Evolutionary conservation across 495 filamentous ascomycete genomes (phyloP).

Genomic region (Penicillium coffeae): DNA sequence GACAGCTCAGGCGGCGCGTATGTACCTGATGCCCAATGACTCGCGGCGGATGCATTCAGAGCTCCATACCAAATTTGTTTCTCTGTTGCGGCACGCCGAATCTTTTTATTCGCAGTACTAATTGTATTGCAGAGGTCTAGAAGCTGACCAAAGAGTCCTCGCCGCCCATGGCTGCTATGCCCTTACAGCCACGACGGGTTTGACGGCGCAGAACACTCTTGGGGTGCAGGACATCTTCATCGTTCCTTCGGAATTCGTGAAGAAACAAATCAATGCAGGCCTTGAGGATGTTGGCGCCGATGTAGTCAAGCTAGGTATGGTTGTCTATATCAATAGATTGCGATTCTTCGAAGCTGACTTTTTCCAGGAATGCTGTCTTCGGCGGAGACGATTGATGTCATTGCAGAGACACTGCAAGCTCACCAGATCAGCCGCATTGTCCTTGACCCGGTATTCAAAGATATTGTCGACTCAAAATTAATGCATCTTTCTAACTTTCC

Average conservation of each 20-base stretch:
- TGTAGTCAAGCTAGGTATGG: slow-evolving; percentile 83
- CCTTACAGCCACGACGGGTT: slow-evolving; percentile 91
- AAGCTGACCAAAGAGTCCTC: slow-evolving; percentile 94
- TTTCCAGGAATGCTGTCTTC: slow-evolving; percentile 82
- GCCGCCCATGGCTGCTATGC: slow-evolving; percentile 90
- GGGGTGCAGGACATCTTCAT: slow-evolving; percentile 80
- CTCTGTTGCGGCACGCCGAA: too few species aligned
- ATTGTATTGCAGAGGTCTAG: slow-evolving; percentile 65
- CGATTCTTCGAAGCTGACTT: too few species aligned
- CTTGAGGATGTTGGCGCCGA: slow-evolving; percentile 81
- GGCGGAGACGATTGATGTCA: slow-evolving; percentile 66
- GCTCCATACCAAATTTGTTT: too few species aligned
- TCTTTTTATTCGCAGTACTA: background rate
- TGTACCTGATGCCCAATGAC: slow-evolving; percentile 26
- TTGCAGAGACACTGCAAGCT: slow-evolving; percentile 61
- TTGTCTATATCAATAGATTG: too few species aligned
- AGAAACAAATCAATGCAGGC: slow-evolving; percentile 78
- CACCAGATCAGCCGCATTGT: slow-evolving; percentile 63
- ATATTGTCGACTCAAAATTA: too few species aligned
- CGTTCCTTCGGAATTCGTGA: slow-evolving; percentile 72
- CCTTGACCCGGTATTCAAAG: slow-evolving; percentile 78
- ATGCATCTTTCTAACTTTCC: slow-evolving; percentile 7
- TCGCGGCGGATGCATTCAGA: too few species aligned
- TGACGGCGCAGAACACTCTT: slow-evolving; percentile 91
- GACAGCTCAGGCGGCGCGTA: slow-evolving; percentile 88